phyloP scores from a whole-genome alignment of 768 basidiomycete species.

The Hemileccinum rubropunctum region DNA sequence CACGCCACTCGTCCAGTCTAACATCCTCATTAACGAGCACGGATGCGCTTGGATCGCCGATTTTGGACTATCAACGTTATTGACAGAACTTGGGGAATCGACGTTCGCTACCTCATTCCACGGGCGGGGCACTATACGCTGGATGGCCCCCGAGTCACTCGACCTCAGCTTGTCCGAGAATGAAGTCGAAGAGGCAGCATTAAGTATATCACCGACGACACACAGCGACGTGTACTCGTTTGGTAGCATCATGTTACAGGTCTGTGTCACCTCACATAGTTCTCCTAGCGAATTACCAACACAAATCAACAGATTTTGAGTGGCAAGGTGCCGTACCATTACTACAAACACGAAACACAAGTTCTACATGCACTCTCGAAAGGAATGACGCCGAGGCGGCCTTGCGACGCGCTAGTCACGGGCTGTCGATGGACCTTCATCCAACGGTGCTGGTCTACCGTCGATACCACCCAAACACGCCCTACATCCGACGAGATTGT shows the following conservation, averaged over 20 bases:
- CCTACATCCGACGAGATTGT: slow-evolving; percentile 33
- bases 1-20: neutral
- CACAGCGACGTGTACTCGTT: slow-evolving; percentile 21
- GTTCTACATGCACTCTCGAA: slow-evolving; percentile 5
- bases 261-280: neutral
- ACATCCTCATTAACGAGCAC: neutral
- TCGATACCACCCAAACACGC: slow-evolving; percentile 19
- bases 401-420: neutral
- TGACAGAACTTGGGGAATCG: slow-evolving; percentile 1
- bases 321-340: slow-evolving; percentile 14
- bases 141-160: slow-evolving; percentile 4
- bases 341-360: slow-evolving; percentile 8
- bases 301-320: slow-evolving; percentile 1
- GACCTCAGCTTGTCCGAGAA: neutral
- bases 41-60: neutral
- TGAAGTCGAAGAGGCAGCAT: neutral
- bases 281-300: neutral
- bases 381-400: neutral
- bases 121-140: neutral
- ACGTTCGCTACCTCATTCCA: slow-evolving; percentile 2
- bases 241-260: slow-evolving; percentile 22
- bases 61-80: slow-evolving; percentile 7
- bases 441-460: slow-evolving; percentile 22
- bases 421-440: slow-evolving; percentile 11
- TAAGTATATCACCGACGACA: neutral